phyloP scores from a whole-genome alignment of 148 eudicot species.

The Cornus suecica region DNA sequence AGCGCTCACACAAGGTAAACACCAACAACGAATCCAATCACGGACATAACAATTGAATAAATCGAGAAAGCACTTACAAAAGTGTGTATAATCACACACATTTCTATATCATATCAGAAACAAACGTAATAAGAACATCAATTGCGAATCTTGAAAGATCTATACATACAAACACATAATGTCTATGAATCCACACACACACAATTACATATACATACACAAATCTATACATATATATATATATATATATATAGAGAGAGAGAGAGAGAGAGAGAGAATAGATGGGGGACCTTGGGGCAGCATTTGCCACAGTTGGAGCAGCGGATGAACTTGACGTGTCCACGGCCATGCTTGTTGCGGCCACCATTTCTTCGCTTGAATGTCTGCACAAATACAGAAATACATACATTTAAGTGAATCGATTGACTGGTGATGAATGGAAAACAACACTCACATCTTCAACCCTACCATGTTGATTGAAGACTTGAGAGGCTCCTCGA shows the following conservation, averaged over 20 bases:
- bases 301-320: constrained; percentile 79
- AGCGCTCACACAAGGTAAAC: no score
- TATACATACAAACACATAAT: not conserved
- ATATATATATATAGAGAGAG: no score
- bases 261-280: not conserved
- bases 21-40: not conserved
- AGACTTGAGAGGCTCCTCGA: not conserved
- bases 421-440: not conserved
- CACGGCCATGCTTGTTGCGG: constrained; percentile 83
- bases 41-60: not conserved
- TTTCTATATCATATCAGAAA: not conserved
- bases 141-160: not conserved
- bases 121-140: not conserved
- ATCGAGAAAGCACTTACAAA: no score
- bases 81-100: no score
- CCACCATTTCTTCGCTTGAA: constrained; percentile 79
- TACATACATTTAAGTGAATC: not conserved
- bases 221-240: no score
- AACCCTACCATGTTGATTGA: not conserved
- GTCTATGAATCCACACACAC: no score
- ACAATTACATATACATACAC: not conserved
- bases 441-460: no score
- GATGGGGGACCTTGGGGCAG: constrained; percentile 58
- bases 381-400: constrained; percentile 37
- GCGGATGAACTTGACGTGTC: constrained; percentile 64